A percentile compares a stretch with the other conserved stretches of the same genome.
These are phyloP conservation scores for Solanum clarkiae DNA, from an alignment of 257 asterid genomes.

Conservation along the genomic window DNA sequence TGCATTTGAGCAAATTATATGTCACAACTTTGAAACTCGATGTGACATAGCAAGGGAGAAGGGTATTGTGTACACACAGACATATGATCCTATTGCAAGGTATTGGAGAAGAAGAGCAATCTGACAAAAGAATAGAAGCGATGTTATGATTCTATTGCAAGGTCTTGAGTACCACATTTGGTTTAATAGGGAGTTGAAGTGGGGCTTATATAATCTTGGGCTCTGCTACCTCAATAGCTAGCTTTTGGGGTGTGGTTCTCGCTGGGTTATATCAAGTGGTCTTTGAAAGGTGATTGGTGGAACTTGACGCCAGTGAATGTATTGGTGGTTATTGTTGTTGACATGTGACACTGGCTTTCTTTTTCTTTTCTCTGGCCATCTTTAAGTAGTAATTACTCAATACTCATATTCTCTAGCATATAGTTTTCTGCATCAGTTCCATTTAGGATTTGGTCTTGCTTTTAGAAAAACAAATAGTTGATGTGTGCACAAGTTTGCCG, in stretches of 20 bases:
- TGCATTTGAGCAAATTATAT: not conserved
- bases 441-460: not conserved
- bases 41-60: not conserved
- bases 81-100: not conserved
- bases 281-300: not conserved
- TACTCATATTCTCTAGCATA: not conserved
- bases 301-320: not conserved
- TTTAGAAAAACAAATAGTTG: not conserved
- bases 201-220: not conserved
- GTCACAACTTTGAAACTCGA: not conserved
- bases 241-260: not conserved
- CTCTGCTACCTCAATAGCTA: not conserved
- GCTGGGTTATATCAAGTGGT: not conserved
- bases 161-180: not conserved
- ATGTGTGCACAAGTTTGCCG: not conserved
- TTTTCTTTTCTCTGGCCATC: not conserved
- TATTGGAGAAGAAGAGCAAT: not conserved
- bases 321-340: not conserved
- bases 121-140: not conserved
- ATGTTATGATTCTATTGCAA: not conserved
- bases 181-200: not conserved
- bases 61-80: not conserved
- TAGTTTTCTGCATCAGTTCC: not conserved
- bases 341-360: not conserved
- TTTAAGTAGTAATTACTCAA: not conserved